A percentile compares a stretch with the other conserved stretches of the same genome.
phyloP scores from a whole-genome alignment of 2,329 filamentous ascomycete genomes.

The Cercospora zeae-maydis region DNA sequence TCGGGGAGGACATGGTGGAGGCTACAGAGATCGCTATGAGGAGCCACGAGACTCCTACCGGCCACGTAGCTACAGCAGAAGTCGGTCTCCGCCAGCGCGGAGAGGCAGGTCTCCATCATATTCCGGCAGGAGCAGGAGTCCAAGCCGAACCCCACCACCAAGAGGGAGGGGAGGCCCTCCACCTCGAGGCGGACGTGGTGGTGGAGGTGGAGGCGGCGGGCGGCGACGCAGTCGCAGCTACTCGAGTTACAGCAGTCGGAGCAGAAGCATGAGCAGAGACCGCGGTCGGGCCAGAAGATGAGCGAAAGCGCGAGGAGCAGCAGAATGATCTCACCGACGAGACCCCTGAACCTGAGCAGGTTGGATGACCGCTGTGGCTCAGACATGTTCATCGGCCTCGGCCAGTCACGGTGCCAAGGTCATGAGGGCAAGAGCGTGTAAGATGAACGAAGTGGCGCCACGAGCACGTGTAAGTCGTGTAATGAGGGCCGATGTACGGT shows the following conservation, averaged over 20 bases:
- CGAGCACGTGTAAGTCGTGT: background rate
- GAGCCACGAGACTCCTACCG: slow-evolving; percentile 29
- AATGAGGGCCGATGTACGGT: background rate
- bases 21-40: slow-evolving; percentile 33
- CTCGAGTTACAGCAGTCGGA: slow-evolving; percentile 23
- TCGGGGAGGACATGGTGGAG: slow-evolving; percentile 25
- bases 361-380: background rate
- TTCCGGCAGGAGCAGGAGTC: slow-evolving; percentile 36
- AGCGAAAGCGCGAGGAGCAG: background rate
- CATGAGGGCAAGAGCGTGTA: background rate
- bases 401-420: background rate
- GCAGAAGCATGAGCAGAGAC: slow-evolving; percentile 27
- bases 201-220: slow-evolving; percentile 8
- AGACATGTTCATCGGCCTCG: background rate
- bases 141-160: slow-evolving; percentile 25
- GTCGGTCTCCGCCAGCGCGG: slow-evolving; percentile 19
- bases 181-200: slow-evolving; percentile 15
- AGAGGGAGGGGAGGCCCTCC: slow-evolving; percentile 19
- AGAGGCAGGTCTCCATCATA: slow-evolving; percentile 37
- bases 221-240: slow-evolving; percentile 22
- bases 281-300: slow-evolving; percentile 27
- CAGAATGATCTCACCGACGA: background rate
- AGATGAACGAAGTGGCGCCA: background rate
- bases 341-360: background rate
- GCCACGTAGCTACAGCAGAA: slow-evolving; percentile 26